Percentiles rank a stretch among this genome's conserved stretches.
Conservation (phyloP, 2,329 filamentous ascomycete genomes). For the Hirsutella thompsonii region DNA sequence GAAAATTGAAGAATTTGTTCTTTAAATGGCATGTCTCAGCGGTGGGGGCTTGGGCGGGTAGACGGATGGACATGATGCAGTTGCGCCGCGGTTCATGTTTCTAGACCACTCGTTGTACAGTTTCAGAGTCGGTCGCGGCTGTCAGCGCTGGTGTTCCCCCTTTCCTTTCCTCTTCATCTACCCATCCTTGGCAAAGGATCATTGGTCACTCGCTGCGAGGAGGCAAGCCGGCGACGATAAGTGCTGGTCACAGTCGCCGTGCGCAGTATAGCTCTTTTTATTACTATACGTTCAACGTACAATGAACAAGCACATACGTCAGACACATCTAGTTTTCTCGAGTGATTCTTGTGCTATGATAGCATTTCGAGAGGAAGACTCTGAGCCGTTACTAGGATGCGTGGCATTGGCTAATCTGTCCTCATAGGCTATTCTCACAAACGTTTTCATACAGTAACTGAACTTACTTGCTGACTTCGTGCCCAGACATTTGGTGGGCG, state of each 20-base stretch:
- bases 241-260: constrained; percentile 19
- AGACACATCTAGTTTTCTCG: no score
- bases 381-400: no score
- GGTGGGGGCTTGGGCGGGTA: background rate
- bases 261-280: constrained; percentile 8
- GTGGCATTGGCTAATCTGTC: no score
- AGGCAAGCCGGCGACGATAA: constrained; percentile 13
- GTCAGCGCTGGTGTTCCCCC: constrained; percentile 15
- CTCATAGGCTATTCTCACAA: no score
- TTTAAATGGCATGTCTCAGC: background rate
- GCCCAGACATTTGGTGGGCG: no score
- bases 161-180: background rate
- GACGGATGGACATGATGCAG: background rate
- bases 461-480: no score
- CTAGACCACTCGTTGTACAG: no score
- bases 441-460: no score
- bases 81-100: no score
- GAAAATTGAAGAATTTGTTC: constrained; percentile 6
- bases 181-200: background rate
- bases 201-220: constrained; percentile 3
- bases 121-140: background rate
- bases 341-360: no score
- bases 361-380: no score
- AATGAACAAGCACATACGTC: background rate
- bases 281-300: constrained; percentile 1